Evolutionary conservation across 495 filamentous ascomycete genomes (phyloP).

Genomic region (Lepraria neglecta): DNA sequence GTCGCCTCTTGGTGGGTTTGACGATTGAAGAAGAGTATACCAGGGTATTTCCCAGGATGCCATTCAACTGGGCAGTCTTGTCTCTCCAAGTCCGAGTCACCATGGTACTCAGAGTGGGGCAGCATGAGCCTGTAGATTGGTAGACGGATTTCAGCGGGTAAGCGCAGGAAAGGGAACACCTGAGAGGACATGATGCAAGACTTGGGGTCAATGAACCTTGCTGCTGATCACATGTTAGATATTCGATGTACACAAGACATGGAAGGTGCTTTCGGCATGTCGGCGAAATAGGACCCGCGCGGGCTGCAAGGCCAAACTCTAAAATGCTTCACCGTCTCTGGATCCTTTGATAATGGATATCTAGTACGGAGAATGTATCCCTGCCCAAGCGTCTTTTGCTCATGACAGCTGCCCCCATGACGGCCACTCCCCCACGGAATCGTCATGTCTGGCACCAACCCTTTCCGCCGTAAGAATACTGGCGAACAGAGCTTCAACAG

Average conservation of each 20-base stretch:
- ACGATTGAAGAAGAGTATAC: constrained; percentile 19
- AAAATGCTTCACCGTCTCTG: constrained; percentile 2
- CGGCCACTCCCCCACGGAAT: constrained; percentile 14
- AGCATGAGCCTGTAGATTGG: constrained; percentile 18
- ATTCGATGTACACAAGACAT: no score
- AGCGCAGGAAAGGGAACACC: background rate
- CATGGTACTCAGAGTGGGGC: constrained; percentile 16
- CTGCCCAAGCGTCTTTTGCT: constrained; percentile 1
- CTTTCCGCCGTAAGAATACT: constrained; percentile 43
- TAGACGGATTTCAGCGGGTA: constrained; percentile 20
- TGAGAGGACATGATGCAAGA: background rate
- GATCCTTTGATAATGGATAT: background rate
- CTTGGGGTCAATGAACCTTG: background rate
- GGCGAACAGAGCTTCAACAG: constrained; percentile 1
- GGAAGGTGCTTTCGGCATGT: background rate
- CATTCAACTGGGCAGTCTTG: constrained; percentile 15
- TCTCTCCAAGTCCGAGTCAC: background rate
- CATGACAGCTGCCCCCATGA: constrained; percentile 22
- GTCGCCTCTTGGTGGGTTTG: constrained; percentile 15
- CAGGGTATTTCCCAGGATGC: constrained; percentile 11
- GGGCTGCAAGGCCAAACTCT: background rate
- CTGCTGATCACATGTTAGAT: background rate
- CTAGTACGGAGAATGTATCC: background rate
- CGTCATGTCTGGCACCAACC: constrained; percentile 53
- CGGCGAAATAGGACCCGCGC: constrained; percentile 3